phyloP scores from a whole-genome alignment of 306 rosid species.

The Lathyrus oleraceus region DNA sequence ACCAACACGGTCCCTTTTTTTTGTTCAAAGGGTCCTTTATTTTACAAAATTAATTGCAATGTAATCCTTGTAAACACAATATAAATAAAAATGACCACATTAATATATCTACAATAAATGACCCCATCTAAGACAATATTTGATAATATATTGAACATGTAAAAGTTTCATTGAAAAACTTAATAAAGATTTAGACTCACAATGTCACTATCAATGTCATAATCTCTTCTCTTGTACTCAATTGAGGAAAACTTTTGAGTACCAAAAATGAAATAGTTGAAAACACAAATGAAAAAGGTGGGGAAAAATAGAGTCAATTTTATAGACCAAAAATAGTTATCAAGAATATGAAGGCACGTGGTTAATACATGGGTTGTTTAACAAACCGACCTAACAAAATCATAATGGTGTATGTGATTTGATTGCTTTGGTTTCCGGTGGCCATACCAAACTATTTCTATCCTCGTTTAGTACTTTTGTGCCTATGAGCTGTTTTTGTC shows the following conservation, averaged over 20 bases:
- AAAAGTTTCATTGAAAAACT: too few relatives aligned
- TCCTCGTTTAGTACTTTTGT: neutral
- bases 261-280: neutral
- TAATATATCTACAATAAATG: too few relatives aligned
- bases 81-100: too few relatives aligned
- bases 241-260: neutral
- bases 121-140: too few relatives aligned
- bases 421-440: neutral
- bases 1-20: too few relatives aligned
- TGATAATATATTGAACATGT: too few relatives aligned
- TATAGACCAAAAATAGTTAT: neutral
- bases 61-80: too few relatives aligned
- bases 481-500: slow-evolving; percentile 9
- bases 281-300: neutral
- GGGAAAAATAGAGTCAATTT: neutral
- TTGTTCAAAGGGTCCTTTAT: too few relatives aligned
- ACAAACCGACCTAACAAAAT: slow-evolving; percentile 18
- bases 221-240: neutral
- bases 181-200: neutral
- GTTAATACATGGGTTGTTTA: slow-evolving; percentile 9
- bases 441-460: neutral
- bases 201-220: neutral
- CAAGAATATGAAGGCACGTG: slow-evolving; percentile 10
- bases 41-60: too few relatives aligned
- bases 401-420: neutral